Conservation (phyloP, 1,284 basidiomycete species). For the Trichosporon inkin region DNA sequence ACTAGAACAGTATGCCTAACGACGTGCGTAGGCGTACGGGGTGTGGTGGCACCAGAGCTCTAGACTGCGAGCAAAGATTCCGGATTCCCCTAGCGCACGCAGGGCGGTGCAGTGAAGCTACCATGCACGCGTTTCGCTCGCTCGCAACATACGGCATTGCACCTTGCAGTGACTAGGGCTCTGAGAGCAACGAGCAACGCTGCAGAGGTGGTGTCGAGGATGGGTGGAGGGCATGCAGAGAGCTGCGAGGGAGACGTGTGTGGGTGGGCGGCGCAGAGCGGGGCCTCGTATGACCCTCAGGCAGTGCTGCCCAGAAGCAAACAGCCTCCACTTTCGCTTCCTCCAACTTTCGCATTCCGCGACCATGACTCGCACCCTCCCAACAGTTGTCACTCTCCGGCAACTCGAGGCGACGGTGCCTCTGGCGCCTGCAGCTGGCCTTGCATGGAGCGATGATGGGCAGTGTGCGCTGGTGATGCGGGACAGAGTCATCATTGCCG, state of each 20-base stretch:
- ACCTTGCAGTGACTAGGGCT: background rate
- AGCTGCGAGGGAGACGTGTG: too few relatives aligned
- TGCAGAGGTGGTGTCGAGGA: background rate
- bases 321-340: constrained; percentile 7
- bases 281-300: background rate
- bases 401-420: constrained; percentile 8
- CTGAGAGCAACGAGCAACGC: background rate
- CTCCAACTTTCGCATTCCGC: constrained; percentile 1
- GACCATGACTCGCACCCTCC: constrained; percentile 9
- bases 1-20: too few relatives aligned
- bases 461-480: constrained; percentile 37
- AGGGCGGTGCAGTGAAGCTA: too few relatives aligned
- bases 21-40: too few relatives aligned
- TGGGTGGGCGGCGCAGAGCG: too few relatives aligned
- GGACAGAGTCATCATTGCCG: constrained; percentile 30
- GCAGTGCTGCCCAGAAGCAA: background rate
- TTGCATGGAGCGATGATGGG: constrained; percentile 43
- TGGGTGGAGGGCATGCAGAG: background rate
- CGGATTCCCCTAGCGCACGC: too few relatives aligned
- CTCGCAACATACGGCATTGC: too few relatives aligned
- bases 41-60: too few relatives aligned
- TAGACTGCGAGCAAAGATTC: too few relatives aligned
- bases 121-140: background rate
- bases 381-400: constrained; percentile 3
- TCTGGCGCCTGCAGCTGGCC: constrained; percentile 7